Evolutionary conservation across 2,329 filamentous ascomycete genomes (phyloP), one percentile per base, ranked within the genome.

Genomic region (Fusarium coffeatum): DNA sequence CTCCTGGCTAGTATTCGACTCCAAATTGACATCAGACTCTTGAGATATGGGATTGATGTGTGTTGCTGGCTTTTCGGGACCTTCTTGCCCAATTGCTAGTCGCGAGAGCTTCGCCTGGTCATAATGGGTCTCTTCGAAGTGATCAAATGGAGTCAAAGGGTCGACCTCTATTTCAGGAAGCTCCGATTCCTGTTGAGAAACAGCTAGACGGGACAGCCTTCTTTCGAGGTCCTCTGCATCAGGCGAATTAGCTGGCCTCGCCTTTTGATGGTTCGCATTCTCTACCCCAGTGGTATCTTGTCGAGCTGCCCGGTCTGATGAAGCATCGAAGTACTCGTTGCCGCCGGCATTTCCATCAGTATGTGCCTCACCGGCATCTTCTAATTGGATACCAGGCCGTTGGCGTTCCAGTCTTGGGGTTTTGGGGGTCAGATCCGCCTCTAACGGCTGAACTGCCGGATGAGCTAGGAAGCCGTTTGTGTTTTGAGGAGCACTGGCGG

Each of bases 371-470:
- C 22, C 23, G 18, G 27, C 27, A 15, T 55, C 27, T 42, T 43
- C 47, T 6, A 30, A 40, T 22, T 57, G 43, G 46, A 69, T 23
- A n/a, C 59, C 50, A 18, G 68, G 68, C 16, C 61, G 63, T 6
- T 59, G 69, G 13, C 55, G 55, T 30, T 72, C 66, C 18, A 72
- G n/a, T 13, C 51, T 51, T 30, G 69, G 59, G 10, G 69, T 67
- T 25, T 67, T 62, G 32, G 69, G 69, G 25, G 47, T 34, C 22
- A 58, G 34, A 20, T 61, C 53, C 42, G 57, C 25, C 16, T 51
- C 51, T 20, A 72, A 28, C 11, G 69, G 69, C 18, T 65, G 55
- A 34, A 72, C 32, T 20, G 69, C 69, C 15, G 69, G 69, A 55
- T 72, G 69, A n/a, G 50, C 59, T 30, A 54, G 30, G 18, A 59